Conservation (phyloP, 2,329 filamentous ascomycete genomes). For the Clonostachys chloroleuca region DNA sequence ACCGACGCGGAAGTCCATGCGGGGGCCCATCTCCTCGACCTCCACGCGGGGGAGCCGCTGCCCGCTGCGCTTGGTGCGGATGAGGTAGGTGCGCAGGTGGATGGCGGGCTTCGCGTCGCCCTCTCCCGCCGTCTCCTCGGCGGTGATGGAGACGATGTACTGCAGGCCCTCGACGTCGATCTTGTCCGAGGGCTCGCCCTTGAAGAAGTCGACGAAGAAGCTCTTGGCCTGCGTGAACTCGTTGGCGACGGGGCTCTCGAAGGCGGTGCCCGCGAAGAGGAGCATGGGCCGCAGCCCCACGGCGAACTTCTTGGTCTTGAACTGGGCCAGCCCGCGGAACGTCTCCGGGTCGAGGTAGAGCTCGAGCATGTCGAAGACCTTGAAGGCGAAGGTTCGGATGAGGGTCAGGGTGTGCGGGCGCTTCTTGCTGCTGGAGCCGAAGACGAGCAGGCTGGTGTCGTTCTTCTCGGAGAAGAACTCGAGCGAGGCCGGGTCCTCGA, state of each 20-base stretch:
- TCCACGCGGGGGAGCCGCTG: constrained; percentile 87
- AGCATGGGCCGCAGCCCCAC: constrained; percentile 86
- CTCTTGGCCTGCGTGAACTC: constrained; percentile 84
- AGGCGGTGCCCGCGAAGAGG: constrained; percentile 83
- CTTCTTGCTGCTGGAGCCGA: constrained; percentile 87
- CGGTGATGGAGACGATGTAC: constrained; percentile 79
- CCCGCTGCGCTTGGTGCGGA: constrained; percentile 80
- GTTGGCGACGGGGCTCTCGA: constrained; percentile 75
- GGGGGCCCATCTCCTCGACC: constrained; percentile 90
- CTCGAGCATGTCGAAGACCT: constrained; percentile 93
- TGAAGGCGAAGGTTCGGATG: constrained; percentile 76
- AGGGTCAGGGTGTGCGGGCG: constrained; percentile 87
- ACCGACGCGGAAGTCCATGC: constrained; percentile 87
- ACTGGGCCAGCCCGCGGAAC: constrained; percentile 67
- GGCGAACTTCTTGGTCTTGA: constrained; percentile 71
- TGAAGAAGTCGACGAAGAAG: constrained; percentile 87
- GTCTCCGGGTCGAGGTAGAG: constrained; percentile 73
- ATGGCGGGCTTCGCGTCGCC: constrained; percentile 49
- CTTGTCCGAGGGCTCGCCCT: constrained; percentile 67
- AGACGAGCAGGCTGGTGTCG: constrained; percentile 81
- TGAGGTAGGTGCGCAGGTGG: constrained; percentile 76
- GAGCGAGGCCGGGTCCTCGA: constrained; percentile 81
- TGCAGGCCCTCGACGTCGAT: constrained; percentile 94
- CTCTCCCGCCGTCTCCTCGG: constrained; percentile 54
- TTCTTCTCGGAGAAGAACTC: constrained; percentile 98